These are phyloP conservation scores for Lecanicillium sp. DNA, from an alignment of 2,329 filamentous ascomycete genomes.

Conservation along the genomic window DNA sequence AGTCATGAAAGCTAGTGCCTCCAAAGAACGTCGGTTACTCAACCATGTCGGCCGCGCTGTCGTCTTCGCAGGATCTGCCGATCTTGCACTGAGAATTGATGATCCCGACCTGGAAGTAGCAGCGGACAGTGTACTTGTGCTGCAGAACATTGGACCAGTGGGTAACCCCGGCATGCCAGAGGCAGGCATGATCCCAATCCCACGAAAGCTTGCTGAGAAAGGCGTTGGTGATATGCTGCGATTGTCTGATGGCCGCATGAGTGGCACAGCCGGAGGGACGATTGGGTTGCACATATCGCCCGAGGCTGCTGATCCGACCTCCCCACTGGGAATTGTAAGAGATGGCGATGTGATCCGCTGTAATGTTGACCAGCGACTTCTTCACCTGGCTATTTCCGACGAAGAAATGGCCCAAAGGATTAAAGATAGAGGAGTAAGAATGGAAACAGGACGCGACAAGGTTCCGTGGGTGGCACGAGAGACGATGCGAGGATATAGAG, in stretches of 20 bases:
- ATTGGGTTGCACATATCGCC: conserved; percentile 84
- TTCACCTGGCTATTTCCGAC: conserved; percentile 51
- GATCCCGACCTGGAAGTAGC: conserved; percentile 53
- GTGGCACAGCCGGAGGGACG: conserved; percentile 79
- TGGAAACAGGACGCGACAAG: conserved; percentile 16
- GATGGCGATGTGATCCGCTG: conserved; percentile 75
- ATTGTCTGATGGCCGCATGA: conserved; percentile 81
- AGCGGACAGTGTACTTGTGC: conserved; percentile 58
- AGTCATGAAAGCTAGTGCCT: conserved; percentile 83
- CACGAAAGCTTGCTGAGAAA: conserved; percentile 69
- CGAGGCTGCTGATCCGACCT: conserved; percentile 68
- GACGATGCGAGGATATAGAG: conserved; percentile 45
- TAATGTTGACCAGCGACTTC: conserved; percentile 59
- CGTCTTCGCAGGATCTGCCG: conserved; percentile 67
- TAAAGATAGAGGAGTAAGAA: conserved; percentile 46
- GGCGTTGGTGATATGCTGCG: conserved; percentile 74
- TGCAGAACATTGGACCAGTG: conserved; percentile 83
- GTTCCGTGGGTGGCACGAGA: conserved; percentile 26
- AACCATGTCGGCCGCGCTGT: conserved; percentile 41
- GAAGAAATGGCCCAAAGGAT: conserved; percentile 59
- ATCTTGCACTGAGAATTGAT: conserved; percentile 58
- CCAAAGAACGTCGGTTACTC: conserved; percentile 58
- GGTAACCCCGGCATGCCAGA: conserved; percentile 93
- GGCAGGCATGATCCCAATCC: conserved; percentile 53
- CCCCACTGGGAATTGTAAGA: conserved; percentile 67